Percentiles rank a stretch among this genome's conserved stretches.
phyloP scores from a whole-genome alignment of 192 early-diverging fungal species.

The Spizellomyces sp. region DNA sequence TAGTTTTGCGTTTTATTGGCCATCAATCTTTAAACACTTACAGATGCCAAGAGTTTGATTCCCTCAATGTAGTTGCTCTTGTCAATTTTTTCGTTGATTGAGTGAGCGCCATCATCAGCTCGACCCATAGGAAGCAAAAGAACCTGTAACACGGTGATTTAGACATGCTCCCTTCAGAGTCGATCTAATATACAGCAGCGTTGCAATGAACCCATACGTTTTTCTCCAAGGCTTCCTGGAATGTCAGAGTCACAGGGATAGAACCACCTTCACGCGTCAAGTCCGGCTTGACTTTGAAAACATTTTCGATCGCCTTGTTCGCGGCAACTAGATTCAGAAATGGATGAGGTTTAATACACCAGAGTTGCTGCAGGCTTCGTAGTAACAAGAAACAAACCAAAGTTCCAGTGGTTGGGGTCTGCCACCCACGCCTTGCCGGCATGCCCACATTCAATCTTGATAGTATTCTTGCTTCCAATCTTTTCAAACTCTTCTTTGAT shows the following conservation, averaged over 20 bases:
- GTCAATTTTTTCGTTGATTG: constrained; percentile 97
- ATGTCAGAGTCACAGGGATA: constrained; percentile 96
- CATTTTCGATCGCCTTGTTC: constrained; percentile 84
- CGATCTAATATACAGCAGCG: not conserved
- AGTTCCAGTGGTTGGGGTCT: constrained; percentile 90
- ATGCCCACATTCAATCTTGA: constrained; percentile 74
- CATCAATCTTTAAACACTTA: not conserved
- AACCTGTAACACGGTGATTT: constrained; percentile 23
- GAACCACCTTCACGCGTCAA: constrained; percentile 97
- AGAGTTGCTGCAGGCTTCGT: no score
- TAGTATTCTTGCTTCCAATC: constrained; percentile 84
- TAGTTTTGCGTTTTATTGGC: not conserved
- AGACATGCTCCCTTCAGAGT: no score
- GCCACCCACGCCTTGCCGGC: constrained; percentile 92
- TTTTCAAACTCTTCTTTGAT: constrained; percentile 86
- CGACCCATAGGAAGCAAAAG: constrained; percentile 95
- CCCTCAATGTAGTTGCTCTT: constrained; percentile 90
- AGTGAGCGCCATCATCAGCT: constrained; percentile 93
- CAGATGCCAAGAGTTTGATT: constrained; percentile 66
- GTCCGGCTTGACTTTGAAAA: constrained; percentile 92
- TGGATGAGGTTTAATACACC: no score
- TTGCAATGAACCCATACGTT: constrained; percentile 41
- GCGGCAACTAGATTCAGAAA: constrained; percentile 67
- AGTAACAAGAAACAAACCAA: constrained; percentile 32
- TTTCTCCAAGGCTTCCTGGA: constrained; percentile 92